Evolutionary conservation across 805 yeast genomes (phyloP), one percentile per base, ranked within the genome.

Genomic region (Teunomyces pallodes): DNA sequence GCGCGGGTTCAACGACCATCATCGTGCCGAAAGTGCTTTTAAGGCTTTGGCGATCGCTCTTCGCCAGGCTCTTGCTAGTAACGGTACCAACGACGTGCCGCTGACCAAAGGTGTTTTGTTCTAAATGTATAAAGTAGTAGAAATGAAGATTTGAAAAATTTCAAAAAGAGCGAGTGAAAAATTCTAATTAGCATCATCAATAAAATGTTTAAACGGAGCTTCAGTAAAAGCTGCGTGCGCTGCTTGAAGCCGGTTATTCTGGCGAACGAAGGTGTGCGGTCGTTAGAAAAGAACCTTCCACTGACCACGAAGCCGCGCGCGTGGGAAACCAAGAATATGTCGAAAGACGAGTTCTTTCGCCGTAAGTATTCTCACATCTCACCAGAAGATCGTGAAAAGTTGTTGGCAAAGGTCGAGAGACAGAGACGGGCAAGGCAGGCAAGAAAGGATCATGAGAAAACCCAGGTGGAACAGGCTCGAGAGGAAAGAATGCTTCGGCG

Each of bases 1-100:
- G 49, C 77, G 97, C 56, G 99, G 99, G 0, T 81, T 81, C 66
- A 94, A 94, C 67, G 99, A 94, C 67, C 99, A 94, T 67, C 99
- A 94, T 70, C 76, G 97, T 54, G 88, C 96, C 36, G 99, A 94
- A 69, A 81, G 90, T 64, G 98, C 99, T 0, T 94, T 94, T 73
- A 94, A 94, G 71, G 97, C 98, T 0, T 73, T 92, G 54, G 99
- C 99, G 0, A 76, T 94, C 16, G 99, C 99, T 3, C 76, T 94
- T 43, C 85, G 82, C 57, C 96, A 90, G 63, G 92, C 98, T 20
- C 83, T 80, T 43, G 77, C 92, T 9, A 76, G 80, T 55, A 90
- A 90, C 29, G 98, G 97, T 29, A 81, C 86, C 20, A 77, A 90
- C 61, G 99, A 94, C 52, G 88, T 94, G 41, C 99, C 99, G 16